phyloP scores from a whole-genome alignment of 1,284 basidiomycete species.

The Sphagnurus paluster region DNA sequence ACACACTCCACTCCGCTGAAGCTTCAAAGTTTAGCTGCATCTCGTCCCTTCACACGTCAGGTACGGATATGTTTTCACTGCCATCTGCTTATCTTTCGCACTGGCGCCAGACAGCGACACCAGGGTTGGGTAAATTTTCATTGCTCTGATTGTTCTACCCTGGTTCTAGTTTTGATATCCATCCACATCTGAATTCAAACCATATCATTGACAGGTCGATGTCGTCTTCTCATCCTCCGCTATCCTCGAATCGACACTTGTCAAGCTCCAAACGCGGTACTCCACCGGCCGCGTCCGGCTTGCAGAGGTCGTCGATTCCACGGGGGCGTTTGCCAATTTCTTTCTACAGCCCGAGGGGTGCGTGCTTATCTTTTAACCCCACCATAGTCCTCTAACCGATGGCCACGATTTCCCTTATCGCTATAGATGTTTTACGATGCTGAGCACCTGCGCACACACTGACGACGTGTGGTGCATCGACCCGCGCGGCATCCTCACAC shows the following conservation, averaged over 20 bases:
- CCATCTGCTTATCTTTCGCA: too few relatives aligned
- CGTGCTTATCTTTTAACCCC: neutral
- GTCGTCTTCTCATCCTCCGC: constrained; percentile 47
- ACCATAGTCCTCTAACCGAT: neutral
- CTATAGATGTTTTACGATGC: constrained; percentile 33
- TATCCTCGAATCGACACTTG: constrained; percentile 36
- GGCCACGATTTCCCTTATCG: neutral
- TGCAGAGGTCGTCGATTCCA: constrained; percentile 34
- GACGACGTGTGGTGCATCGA: constrained; percentile 70
- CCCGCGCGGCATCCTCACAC: constrained; percentile 51
- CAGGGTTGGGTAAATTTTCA: too few relatives aligned
- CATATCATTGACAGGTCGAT: constrained; percentile 48
- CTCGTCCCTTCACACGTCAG: constrained; percentile 54
- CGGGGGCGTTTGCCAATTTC: constrained; percentile 7
- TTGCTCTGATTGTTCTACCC: too few relatives aligned
- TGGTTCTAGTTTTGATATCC: too few relatives aligned
- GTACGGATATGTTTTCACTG: constrained; percentile 33
- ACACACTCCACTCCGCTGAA: constrained; percentile 26
- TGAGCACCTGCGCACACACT: constrained; percentile 33
- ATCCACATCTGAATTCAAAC: too few relatives aligned
- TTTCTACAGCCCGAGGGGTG: constrained; percentile 9
- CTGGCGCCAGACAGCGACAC: too few relatives aligned
- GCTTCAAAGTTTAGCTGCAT: constrained; percentile 34
- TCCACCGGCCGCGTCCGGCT: constrained; percentile 40
- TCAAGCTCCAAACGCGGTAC: constrained; percentile 42